These are phyloP conservation scores for Cadophora sp. DNA, from an alignment of 2,329 filamentous ascomycete genomes.

Conservation along the genomic window DNA sequence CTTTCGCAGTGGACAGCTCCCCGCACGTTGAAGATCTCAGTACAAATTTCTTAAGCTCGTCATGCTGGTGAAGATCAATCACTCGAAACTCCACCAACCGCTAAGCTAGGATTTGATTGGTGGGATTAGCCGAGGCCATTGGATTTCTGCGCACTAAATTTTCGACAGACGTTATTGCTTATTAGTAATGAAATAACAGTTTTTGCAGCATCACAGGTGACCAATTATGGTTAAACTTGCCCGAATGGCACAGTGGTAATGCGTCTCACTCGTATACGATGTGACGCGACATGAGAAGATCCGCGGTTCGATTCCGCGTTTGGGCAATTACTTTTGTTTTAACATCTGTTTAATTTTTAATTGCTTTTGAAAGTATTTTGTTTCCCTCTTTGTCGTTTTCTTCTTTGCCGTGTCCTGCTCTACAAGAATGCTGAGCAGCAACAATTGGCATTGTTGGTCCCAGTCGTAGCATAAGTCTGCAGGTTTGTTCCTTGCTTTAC, in stretches of 20 bases:
- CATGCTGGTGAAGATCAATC: not conserved
- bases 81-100: not conserved
- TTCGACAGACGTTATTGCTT: not conserved
- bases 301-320: conserved; percentile 36
- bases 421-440: no score
- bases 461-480: no score
- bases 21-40: no score
- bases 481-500: no score
- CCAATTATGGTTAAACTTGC: not conserved
- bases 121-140: not conserved
- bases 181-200: not conserved
- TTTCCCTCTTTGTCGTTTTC: no score
- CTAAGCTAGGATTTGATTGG: not conserved
- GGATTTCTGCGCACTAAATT: not conserved
- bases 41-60: not conserved
- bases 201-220: not conserved
- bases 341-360: not conserved
- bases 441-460: no score
- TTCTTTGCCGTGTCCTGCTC: no score
- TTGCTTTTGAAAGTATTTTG: not conserved
- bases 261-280: conserved; percentile 18
- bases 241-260: conserved; percentile 17
- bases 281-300: conserved; percentile 30
- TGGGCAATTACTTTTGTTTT: conserved; percentile 22
- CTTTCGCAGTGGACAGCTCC: no score